Conservation (phyloP, 1,284 basidiomycete genomes). For the Ustilago cynodontis region DNA sequence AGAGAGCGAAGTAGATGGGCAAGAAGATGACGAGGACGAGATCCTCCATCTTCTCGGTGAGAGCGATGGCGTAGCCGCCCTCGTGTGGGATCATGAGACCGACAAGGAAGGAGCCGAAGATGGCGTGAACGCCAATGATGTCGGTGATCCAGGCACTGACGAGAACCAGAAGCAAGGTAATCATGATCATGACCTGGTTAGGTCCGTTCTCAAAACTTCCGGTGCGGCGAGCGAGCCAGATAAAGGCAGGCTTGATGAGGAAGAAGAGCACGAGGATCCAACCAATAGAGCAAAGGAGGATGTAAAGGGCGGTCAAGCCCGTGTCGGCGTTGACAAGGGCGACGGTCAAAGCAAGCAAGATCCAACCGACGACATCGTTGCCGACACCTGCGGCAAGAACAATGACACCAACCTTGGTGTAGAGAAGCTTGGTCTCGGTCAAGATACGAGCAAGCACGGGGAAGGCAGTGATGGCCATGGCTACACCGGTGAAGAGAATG, state of each 20-base stretch:
- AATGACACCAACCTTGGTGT: constrained; percentile 92
- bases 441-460: constrained; percentile 82
- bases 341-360: constrained; percentile 82
- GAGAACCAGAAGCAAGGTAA: constrained; percentile 81
- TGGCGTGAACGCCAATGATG: constrained; percentile 89
- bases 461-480: constrained; percentile 88
- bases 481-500: constrained; percentile 91
- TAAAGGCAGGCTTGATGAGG: constrained; percentile 76
- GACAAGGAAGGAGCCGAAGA: constrained; percentile 85
- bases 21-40: constrained; percentile 75
- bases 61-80: constrained; percentile 77
- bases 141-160: constrained; percentile 87
- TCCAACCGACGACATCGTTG: constrained; percentile 82
- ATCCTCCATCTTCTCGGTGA: constrained; percentile 75
- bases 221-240: constrained; percentile 81
- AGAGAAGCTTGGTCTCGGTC: constrained; percentile 77
- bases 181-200: constrained; percentile 82
- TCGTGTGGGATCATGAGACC: constrained; percentile 90
- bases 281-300: constrained; percentile 82
- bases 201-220: constrained; percentile 83
- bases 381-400: constrained; percentile 91
- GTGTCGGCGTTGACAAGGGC: constrained; percentile 87
- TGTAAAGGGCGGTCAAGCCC: constrained; percentile 81
- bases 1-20: constrained; percentile 85
- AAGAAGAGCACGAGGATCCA: constrained; percentile 85